phyloP scores from a whole-genome alignment of 768 basidiomycete species.

The Leucogyrophana mollusca region DNA sequence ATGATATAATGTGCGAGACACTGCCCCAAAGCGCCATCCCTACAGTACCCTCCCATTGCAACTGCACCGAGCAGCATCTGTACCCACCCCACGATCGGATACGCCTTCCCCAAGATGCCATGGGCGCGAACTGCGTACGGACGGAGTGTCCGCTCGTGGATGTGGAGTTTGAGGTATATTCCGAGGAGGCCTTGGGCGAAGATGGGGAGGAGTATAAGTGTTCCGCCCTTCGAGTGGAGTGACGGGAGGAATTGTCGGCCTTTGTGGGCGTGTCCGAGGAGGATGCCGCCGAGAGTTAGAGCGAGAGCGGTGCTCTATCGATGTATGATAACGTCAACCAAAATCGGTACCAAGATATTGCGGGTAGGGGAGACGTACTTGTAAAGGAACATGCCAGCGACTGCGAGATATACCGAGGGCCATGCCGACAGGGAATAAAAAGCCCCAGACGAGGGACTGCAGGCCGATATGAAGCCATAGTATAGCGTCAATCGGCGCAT shows the following conservation, averaged over 20 bases:
- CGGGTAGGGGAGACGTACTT: constrained; percentile 43
- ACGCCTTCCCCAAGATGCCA: constrained; percentile 78
- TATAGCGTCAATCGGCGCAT: constrained; percentile 70
- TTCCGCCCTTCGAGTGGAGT: constrained; percentile 68
- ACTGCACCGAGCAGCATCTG: constrained; percentile 89
- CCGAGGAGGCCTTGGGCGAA: constrained; percentile 68
- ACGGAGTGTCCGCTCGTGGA: constrained; percentile 73
- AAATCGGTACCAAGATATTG: neutral
- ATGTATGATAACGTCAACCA: neutral
- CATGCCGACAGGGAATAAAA: constrained; percentile 86
- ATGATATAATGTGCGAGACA: constrained; percentile 89
- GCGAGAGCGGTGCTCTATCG: constrained; percentile 64
- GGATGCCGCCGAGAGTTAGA: constrained; percentile 69
- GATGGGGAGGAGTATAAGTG: constrained; percentile 56
- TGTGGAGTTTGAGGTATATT: constrained; percentile 89
- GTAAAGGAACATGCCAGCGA: constrained; percentile 88
- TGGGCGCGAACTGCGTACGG: constrained; percentile 71
- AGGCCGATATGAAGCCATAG: constrained; percentile 83
- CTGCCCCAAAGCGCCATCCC: constrained; percentile 67
- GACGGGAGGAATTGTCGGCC: constrained; percentile 77
- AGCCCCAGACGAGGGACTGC: constrained; percentile 79
- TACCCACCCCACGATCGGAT: constrained; percentile 83
- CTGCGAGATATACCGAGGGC: constrained; percentile 74
- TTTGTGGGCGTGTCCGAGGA: constrained; percentile 84
- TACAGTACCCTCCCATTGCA: constrained; percentile 76